A percentile compares a stretch with the other conserved stretches of the same genome.
Evolutionary conservation across 2,329 filamentous ascomycete species (phyloP).

Genomic region (Plectosphaerella plurivora): DNA sequence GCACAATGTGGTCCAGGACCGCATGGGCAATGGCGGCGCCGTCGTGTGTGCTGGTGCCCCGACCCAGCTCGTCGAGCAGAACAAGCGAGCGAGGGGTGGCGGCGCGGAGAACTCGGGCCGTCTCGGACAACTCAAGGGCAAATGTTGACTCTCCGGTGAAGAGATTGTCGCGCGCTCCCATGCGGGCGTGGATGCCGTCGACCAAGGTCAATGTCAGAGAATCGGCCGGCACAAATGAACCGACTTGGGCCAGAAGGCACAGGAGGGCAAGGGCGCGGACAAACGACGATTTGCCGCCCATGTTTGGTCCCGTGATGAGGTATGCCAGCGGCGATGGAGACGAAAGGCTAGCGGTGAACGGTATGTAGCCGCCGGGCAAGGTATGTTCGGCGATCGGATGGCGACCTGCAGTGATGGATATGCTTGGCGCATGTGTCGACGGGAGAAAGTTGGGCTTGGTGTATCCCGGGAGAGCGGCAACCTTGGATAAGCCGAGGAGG

Average conservation of each 20-base stretch:
- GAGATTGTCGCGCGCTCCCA: constrained; percentile 95
- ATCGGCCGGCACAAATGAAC: constrained; percentile 84
- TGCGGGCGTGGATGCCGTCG: constrained; percentile 91
- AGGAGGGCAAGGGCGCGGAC: constrained; percentile 90
- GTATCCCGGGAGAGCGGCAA: constrained; percentile 85
- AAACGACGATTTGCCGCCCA: constrained; percentile 98
- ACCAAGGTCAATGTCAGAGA: constrained; percentile 72
- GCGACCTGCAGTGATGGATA: constrained; percentile 70
- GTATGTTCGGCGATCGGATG: constrained; percentile 96
- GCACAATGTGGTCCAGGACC: constrained; percentile 79
- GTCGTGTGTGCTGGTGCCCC: constrained; percentile 92
- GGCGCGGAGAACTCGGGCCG: constrained; percentile 82
- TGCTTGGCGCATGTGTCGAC: constrained; percentile 58
- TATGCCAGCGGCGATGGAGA: constrained; percentile 65
- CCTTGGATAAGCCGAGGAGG: constrained; percentile 76
- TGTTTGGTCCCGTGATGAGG: constrained; percentile 94
- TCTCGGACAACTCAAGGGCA: constrained; percentile 96
- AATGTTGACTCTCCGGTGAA: constrained; percentile 93
- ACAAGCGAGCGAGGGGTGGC: constrained; percentile 82
- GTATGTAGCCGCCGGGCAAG: constrained; percentile 81
- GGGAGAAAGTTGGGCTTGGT: constrained; percentile 66
- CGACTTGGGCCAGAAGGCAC: constrained; percentile 89
- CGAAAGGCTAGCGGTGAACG: constrained; percentile 76
- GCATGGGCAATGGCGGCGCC: constrained; percentile 93
- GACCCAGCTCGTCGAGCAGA: constrained; percentile 89